Evolutionary conservation across 2,329 filamentous ascomycete species (phyloP).

Genomic region (Diplodia sapinea): DNA sequence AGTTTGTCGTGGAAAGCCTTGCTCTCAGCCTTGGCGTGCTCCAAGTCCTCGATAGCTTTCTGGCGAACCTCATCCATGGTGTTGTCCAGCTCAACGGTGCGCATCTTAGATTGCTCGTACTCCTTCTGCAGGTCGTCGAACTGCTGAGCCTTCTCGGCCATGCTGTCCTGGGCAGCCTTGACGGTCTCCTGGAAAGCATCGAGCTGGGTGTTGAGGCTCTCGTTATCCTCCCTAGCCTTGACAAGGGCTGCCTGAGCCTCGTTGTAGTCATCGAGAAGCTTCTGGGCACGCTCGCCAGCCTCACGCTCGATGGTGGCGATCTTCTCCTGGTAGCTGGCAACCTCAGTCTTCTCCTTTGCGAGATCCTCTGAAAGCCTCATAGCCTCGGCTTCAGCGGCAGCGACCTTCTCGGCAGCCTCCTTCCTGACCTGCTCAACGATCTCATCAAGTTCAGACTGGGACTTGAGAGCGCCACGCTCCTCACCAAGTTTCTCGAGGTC

Average conservation of each 20-base stretch:
- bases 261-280: conserved; percentile 21
- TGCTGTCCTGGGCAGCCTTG: conserved; percentile 19
- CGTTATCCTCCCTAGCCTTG: conserved; percentile 19
- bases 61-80: conserved; percentile 24
- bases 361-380: conserved; percentile 15
- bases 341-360: conserved; percentile 14
- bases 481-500: conserved; percentile 13
- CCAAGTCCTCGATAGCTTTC: conserved; percentile 23
- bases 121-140: conserved; percentile 27
- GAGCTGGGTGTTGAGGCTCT: conserved; percentile 14
- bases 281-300: conserved; percentile 18
- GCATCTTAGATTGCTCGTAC: conserved; percentile 23
- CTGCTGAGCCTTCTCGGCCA: conserved; percentile 20
- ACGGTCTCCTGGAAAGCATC: conserved; percentile 27
- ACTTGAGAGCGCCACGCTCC: conserved; percentile 16
- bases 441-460: conserved; percentile 18
- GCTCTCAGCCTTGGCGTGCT: conserved; percentile 26
- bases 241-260: conserved; percentile 13
- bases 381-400: conserved; percentile 25
- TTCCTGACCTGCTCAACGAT: conserved; percentile 21
- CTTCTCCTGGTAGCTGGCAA: conserved; percentile 11
- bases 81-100: conserved; percentile 13
- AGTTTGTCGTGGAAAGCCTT: conserved; percentile 29
- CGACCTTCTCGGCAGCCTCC: conserved; percentile 26
- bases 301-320: conserved; percentile 22